These are phyloP conservation scores for Globisporangium emineosum DNA, from an alignment of 352 stramenopile genomes.

Conservation along the genomic window DNA sequence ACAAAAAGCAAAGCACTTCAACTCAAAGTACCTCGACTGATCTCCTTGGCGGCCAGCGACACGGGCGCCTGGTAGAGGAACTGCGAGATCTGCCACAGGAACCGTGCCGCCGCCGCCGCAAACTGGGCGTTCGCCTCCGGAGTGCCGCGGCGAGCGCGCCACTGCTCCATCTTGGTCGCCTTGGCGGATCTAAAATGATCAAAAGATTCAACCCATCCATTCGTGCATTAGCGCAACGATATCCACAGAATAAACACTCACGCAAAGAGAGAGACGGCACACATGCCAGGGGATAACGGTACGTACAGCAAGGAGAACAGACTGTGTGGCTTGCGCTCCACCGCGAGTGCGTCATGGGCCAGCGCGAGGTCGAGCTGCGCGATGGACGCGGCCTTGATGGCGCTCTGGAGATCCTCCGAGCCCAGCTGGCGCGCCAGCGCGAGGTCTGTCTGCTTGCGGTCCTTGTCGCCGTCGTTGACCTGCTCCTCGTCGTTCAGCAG, in stretches of 20 bases:
- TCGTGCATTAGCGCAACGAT: not conserved
- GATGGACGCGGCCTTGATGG: constrained; percentile 47
- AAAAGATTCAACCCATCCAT: constrained; percentile 1
- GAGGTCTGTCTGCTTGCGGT: constrained; percentile 48
- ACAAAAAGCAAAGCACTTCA: not conserved
- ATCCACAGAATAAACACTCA: not conserved
- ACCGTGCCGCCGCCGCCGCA: constrained; percentile 15
- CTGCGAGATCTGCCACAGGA: constrained; percentile 47
- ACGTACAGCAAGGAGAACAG: constrained; percentile 49
- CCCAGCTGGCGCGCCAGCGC: constrained; percentile 38
- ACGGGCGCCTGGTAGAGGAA: constrained; percentile 51
- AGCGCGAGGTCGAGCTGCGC: constrained; percentile 60
- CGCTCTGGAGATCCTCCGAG: constrained; percentile 41
- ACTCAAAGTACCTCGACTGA: constrained; percentile 36
- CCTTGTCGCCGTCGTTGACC: constrained; percentile 30
- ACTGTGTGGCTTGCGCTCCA: constrained; percentile 48
- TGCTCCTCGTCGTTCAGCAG: constrained; percentile 37
- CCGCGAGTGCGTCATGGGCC: constrained; percentile 40
- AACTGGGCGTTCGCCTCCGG: constrained; percentile 27
- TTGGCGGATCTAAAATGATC: constrained; percentile 35
- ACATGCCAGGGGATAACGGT: not conserved
- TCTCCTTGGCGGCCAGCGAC: constrained; percentile 49
- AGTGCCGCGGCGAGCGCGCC: constrained; percentile 21
- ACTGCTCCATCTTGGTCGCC: constrained; percentile 51
- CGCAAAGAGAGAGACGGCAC: not conserved